Evolutionary conservation across 208 protist genomes (phyloP).

Genomic region (Leishmania braziliensis): DNA sequence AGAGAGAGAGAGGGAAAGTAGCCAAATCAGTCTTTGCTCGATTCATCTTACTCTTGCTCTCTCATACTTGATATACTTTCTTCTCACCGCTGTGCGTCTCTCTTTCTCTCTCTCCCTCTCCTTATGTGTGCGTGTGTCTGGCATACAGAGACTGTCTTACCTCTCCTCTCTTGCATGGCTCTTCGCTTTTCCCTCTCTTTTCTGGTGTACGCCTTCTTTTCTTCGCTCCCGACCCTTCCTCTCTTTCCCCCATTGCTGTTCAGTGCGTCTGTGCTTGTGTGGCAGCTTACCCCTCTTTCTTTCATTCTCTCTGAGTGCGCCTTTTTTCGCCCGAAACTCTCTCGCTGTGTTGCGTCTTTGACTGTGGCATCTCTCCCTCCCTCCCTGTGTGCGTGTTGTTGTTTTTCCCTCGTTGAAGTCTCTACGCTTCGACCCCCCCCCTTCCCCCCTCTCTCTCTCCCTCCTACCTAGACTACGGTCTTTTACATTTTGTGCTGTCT

Average conservation of each 20-base stretch:
- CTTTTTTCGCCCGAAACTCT: neutral
- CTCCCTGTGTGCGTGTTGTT: neutral
- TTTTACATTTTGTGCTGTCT: neutral
- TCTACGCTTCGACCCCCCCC: neutral
- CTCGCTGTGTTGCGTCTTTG: neutral
- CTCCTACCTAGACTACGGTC: neutral
- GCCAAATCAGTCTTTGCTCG: too few species aligned
- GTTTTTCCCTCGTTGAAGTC: conserved; percentile 6
- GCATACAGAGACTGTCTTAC: neutral
- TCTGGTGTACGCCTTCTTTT: conserved; percentile 2
- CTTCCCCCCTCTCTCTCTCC: neutral
- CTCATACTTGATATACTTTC: neutral
- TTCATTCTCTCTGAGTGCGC: neutral
- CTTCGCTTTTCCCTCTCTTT: conserved; percentile 4
- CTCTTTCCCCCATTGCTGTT: neutral
- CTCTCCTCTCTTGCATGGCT: neutral
- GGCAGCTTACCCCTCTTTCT: neutral
- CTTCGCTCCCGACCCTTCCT: neutral
- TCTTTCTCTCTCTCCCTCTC: conserved; percentile 2
- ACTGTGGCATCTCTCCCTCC: neutral
- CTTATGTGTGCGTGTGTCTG: neutral
- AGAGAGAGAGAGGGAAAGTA: too few species aligned
- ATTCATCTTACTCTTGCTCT: neutral
- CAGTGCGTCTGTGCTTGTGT: neutral
- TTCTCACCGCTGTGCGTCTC: neutral